These are phyloP conservation scores for Gynandropsis gynandra DNA, from an alignment of 345 rosid genomes.

Conservation along the genomic window DNA sequence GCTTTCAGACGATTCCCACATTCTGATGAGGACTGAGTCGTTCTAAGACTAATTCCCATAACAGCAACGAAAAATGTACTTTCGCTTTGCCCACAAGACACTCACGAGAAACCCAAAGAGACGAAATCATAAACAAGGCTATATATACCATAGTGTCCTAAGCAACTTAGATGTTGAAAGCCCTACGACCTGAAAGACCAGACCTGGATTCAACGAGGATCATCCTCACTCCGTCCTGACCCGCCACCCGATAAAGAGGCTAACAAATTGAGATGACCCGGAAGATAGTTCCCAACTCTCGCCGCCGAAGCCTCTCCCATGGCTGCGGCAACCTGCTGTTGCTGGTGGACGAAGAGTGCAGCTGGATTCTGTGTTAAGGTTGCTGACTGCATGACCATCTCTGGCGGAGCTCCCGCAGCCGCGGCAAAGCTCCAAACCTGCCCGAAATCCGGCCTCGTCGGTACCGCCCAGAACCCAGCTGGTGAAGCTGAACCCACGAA, in stretches of 20 bases:
- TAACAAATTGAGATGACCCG: conserved; percentile 77
- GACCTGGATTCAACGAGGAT: conserved; percentile 35
- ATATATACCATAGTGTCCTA: background rate
- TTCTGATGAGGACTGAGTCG: conserved; percentile 7
- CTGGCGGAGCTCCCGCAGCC: conserved; percentile 45
- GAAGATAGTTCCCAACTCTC: conserved; percentile 68
- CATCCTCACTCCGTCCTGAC: conserved; percentile 64
- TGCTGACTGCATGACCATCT: conserved; percentile 53
- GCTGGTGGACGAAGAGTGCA: conserved; percentile 51
- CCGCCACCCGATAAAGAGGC: conserved; percentile 80
- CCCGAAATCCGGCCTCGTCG: conserved; percentile 65
- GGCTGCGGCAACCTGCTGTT: conserved; percentile 45
- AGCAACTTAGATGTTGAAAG: no score
- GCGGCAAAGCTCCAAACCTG: conserved; percentile 75
- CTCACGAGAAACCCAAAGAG: conserved; percentile 12
- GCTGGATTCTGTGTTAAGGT: conserved; percentile 32
- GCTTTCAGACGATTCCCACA: conserved; percentile 1
- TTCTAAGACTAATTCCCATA: background rate
- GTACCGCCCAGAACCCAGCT: conserved; percentile 91
- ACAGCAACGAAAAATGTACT: background rate
- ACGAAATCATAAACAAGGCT: conserved; percentile 10
- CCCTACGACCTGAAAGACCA: no score
- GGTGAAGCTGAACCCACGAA: conserved; percentile 33
- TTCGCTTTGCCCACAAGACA: background rate
- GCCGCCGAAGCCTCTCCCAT: conserved; percentile 97